phyloP scores from a whole-genome alignment of 2,329 filamentous ascomycete species.

The Xylaria digitata region DNA sequence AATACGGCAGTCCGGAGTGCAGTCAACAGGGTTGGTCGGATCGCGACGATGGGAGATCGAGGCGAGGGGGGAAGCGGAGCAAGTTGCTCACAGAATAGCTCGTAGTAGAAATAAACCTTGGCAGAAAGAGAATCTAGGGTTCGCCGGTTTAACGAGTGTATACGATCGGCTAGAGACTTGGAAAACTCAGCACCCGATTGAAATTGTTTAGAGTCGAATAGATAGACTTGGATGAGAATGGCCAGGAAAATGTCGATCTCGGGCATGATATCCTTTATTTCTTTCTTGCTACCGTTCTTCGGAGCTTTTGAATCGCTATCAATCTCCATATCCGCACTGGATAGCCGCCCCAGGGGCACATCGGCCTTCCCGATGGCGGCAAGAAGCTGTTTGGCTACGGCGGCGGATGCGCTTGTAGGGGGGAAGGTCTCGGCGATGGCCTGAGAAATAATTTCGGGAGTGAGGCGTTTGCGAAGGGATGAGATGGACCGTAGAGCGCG shows the following conservation, averaged over 20 bases:
- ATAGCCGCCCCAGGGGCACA: conserved; percentile 69
- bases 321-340: conserved; percentile 76
- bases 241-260: conserved; percentile 91
- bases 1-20: conserved; percentile 95
- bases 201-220: conserved; percentile 86
- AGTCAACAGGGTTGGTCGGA: conserved; percentile 85
- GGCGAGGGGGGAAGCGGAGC: conserved; percentile 88
- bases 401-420: conserved; percentile 67
- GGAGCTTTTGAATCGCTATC: conserved; percentile 69
- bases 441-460: conserved; percentile 81
- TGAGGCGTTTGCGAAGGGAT: conserved; percentile 90
- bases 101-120: conserved; percentile 98
- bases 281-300: conserved; percentile 71
- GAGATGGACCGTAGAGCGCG: conserved; percentile 95
- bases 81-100: conserved; percentile 92
- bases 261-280: conserved; percentile 79
- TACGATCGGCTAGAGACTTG: conserved; percentile 80
- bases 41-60: conserved; percentile 85
- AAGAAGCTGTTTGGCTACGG: conserved; percentile 76
- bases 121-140: conserved; percentile 94
- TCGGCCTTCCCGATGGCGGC: conserved; percentile 74
- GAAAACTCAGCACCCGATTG: conserved; percentile 88
- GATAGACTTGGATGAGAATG: conserved; percentile 85
- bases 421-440: conserved; percentile 85
- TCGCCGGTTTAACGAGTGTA: conserved; percentile 90